Conservation (phyloP, 306 rosid genomes). For the Prunus mira region DNA sequence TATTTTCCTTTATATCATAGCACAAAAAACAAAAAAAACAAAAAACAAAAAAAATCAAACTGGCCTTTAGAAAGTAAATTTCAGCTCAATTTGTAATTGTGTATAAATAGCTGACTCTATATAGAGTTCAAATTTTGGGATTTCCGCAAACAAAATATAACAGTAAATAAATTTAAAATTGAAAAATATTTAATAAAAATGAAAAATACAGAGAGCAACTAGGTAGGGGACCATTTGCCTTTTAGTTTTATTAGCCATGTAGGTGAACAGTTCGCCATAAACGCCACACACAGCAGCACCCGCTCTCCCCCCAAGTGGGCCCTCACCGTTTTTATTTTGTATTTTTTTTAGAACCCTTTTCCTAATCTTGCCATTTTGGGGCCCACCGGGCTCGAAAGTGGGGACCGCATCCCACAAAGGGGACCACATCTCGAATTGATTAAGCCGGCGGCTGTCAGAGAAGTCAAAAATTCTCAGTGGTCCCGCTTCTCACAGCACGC, state of each 20-base stretch:
- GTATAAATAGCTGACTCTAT: background rate
- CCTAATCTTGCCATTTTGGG: slow-evolving; percentile 12
- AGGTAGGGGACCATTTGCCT: slow-evolving; percentile 2
- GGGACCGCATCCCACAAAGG: slow-evolving; percentile 25
- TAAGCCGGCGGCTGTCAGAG: slow-evolving; percentile 68
- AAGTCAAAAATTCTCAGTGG: slow-evolving; percentile 44
- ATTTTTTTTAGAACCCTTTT: background rate
- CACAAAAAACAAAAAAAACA: too few relatives aligned
- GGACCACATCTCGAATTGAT: slow-evolving; percentile 37
- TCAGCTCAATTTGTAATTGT: too few relatives aligned
- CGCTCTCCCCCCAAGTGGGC: background rate
- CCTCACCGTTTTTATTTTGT: background rate
- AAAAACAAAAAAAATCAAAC: too few relatives aligned
- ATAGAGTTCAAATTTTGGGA: too few relatives aligned
- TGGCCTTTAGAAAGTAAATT: too few relatives aligned
- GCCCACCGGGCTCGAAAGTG: background rate
- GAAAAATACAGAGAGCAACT: background rate
- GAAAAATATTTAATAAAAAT: background rate
- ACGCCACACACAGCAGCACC: background rate
- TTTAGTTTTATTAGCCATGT: background rate
- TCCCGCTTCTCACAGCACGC: slow-evolving; percentile 23
- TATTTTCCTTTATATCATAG: too few relatives aligned
- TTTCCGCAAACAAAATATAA: too few relatives aligned
- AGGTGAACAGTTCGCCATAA: background rate
- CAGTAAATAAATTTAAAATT: background rate